Evolutionary conservation across 768 basidiomycete genomes (phyloP).

Genomic region (Rhodocollybia butyracea): DNA sequence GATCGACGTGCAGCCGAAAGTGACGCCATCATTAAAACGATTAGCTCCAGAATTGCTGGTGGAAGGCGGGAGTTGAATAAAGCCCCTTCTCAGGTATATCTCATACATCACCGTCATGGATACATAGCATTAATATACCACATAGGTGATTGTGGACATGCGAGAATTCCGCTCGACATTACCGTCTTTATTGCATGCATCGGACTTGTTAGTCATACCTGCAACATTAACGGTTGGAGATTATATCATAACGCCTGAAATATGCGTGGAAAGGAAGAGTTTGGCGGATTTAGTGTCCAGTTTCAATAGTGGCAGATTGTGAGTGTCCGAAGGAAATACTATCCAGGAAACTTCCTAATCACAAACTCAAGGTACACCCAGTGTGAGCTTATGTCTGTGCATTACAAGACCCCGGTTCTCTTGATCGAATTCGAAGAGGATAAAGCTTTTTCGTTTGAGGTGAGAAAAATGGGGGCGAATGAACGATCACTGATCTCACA

Average conservation of each 20-base stretch:
- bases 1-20: constrained; percentile 43
- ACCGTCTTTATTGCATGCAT: constrained; percentile 85
- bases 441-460: constrained; percentile 90
- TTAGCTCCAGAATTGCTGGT: constrained; percentile 84
- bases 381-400: constrained; percentile 94
- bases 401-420: constrained; percentile 91
- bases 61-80: constrained; percentile 66
- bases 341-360: background rate
- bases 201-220: constrained; percentile 77
- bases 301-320: constrained; percentile 94
- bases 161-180: constrained; percentile 93
- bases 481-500: background rate
- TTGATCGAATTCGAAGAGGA: constrained; percentile 98
- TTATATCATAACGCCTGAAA: constrained; percentile 92
- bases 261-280: constrained; percentile 95
- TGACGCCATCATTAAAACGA: constrained; percentile 72
- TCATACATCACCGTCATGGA: too few relatives aligned
- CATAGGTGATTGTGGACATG: constrained; percentile 92
- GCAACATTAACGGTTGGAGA: constrained; percentile 94
- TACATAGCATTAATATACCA: background rate
- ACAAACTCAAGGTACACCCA: constrained; percentile 77
- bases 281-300: constrained; percentile 88
- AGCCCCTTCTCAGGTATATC: constrained; percentile 60
- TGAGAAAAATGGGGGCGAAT: too few relatives aligned
- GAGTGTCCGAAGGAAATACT: constrained; percentile 28